A percentile compares a stretch with the other conserved stretches of the same genome.
Conservation (phyloP, 129 eudicot species). For the Ambrosia artemisiifolia region DNA sequence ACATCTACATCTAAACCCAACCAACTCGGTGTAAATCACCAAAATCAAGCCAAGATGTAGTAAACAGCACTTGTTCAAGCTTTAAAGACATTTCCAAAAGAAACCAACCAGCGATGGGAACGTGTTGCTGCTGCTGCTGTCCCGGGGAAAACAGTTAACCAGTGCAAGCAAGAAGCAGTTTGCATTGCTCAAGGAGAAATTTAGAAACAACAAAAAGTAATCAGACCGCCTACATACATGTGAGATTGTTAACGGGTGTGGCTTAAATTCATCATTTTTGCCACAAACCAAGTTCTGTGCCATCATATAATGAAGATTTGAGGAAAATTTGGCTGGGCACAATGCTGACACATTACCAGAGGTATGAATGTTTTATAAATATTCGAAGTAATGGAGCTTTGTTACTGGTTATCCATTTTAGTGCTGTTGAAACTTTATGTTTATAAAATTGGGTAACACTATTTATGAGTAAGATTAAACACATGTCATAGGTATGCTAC, state of each 20-base stretch:
- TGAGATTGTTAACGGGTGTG: not conserved
- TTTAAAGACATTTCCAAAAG: conserved; percentile 83
- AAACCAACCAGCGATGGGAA: conserved; percentile 83
- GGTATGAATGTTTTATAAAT: too few relatives aligned
- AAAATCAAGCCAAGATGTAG: conserved; percentile 51
- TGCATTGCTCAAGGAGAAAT: conserved; percentile 67
- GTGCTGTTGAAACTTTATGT: not conserved
- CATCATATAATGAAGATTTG: conserved; percentile 10
- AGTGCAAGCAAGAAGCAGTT: conserved; percentile 89
- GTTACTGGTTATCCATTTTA: too few relatives aligned
- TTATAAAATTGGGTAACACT: not conserved
- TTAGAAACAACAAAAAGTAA: conserved; percentile 70
- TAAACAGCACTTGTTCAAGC: conserved; percentile 88
- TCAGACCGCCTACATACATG: not conserved
- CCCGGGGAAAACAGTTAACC: conserved; percentile 81
- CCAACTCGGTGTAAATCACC: conserved; percentile 22
- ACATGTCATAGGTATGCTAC: not conserved
- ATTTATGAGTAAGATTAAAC: not conserved
- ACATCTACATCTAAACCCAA: not conserved
- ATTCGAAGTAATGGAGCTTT: too few relatives aligned
- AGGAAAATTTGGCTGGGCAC: too few relatives aligned
- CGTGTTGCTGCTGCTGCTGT: conserved; percentile 96
- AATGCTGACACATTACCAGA: too few relatives aligned
- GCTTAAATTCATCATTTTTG: conserved; percentile 26
- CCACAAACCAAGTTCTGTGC: not conserved